These are phyloP conservation scores for Stagonosporopsis rhizophila DNA, from an alignment of 2,329 filamentous ascomycete genomes.

Conservation along the genomic window DNA sequence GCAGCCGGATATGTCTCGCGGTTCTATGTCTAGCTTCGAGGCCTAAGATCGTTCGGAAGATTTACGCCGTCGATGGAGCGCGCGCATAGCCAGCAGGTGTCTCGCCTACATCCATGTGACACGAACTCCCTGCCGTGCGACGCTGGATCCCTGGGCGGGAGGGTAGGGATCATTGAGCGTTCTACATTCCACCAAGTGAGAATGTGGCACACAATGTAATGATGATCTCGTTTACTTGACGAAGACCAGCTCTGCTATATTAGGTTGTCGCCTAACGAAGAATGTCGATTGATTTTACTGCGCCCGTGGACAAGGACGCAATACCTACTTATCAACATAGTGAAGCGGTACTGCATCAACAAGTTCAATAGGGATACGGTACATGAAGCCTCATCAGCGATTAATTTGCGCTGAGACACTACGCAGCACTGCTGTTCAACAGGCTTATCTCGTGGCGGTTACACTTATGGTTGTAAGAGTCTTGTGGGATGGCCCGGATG, in stretches of 20 bases:
- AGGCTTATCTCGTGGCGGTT: background rate
- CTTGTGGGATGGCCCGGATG: no score
- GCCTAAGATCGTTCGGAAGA: slow-evolving; percentile 5
- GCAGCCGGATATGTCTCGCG: background rate
- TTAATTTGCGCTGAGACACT: background rate
- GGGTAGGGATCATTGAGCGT: slow-evolving; percentile 12
- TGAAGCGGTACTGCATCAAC: background rate
- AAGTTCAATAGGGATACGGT: background rate
- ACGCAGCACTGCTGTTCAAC: background rate
- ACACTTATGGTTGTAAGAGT: background rate
- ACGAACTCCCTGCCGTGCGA: slow-evolving; percentile 20
- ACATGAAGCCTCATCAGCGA: no score
- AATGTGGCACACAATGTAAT: slow-evolving; percentile 8
- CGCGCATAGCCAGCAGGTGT: slow-evolving; percentile 12
- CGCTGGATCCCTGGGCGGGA: slow-evolving; percentile 18
- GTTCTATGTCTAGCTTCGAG: slow-evolving; percentile 5
- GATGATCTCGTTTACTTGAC: background rate
- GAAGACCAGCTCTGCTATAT: slow-evolving; percentile 7
- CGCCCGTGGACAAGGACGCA: background rate
- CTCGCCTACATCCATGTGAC: slow-evolving; percentile 12
- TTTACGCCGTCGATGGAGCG: slow-evolving; percentile 5
- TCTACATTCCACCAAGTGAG: slow-evolving; percentile 11
- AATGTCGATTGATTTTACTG: slow-evolving; percentile 6
- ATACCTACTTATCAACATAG: slow-evolving; percentile 5
- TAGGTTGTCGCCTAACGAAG: slow-evolving; percentile 12